These are phyloP conservation scores for Insectozyma bohioensis DNA, from an alignment of 1,139 yeast genomes.

Conservation along the genomic window DNA sequence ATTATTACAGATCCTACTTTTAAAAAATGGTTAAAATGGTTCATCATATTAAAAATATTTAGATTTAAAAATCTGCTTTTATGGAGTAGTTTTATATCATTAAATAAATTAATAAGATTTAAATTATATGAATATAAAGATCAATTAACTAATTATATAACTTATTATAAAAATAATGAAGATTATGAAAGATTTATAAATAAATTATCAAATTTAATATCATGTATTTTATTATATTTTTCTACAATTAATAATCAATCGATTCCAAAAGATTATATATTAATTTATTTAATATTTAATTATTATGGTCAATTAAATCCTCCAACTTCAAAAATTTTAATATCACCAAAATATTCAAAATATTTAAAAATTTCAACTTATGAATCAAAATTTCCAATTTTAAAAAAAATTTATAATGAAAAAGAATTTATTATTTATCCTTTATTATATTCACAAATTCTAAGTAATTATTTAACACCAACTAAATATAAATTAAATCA, in stretches of 20 bases:
- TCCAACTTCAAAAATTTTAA: slow-evolving; percentile 31
- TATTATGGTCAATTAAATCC: slow-evolving; percentile 37
- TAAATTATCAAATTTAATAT: slow-evolving; percentile 28
- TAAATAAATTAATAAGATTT: slow-evolving; percentile 31
- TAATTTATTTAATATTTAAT: slow-evolving; percentile 34
- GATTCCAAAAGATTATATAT: slow-evolving; percentile 42
- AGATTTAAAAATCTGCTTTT: slow-evolving; percentile 27
- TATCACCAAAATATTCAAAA: slow-evolving; percentile 28
- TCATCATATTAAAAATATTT: slow-evolving; percentile 23
- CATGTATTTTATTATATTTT: slow-evolving; percentile 28
- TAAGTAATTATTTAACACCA: slow-evolving; percentile 46
- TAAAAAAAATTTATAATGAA: slow-evolving; percentile 25
- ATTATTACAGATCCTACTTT: slow-evolving; percentile 5
- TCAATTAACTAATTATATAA: slow-evolving; percentile 3
- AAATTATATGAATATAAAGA: slow-evolving; percentile 6
- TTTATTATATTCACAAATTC: slow-evolving; percentile 38
- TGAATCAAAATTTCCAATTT: slow-evolving; percentile 15
- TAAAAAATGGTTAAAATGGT: slow-evolving; percentile 33
- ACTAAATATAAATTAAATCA: slow-evolving; percentile 38
- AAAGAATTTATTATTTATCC: slow-evolving; percentile 39
- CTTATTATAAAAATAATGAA: background rate
- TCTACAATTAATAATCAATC: slow-evolving; percentile 29
- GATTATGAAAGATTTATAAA: slow-evolving; percentile 6
- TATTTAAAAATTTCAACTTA: slow-evolving; percentile 29
- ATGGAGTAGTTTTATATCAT: slow-evolving; percentile 34